Base-by-base conservation (phyloP, 345 rosid species). In the Gossypium thurberi region DNA sequence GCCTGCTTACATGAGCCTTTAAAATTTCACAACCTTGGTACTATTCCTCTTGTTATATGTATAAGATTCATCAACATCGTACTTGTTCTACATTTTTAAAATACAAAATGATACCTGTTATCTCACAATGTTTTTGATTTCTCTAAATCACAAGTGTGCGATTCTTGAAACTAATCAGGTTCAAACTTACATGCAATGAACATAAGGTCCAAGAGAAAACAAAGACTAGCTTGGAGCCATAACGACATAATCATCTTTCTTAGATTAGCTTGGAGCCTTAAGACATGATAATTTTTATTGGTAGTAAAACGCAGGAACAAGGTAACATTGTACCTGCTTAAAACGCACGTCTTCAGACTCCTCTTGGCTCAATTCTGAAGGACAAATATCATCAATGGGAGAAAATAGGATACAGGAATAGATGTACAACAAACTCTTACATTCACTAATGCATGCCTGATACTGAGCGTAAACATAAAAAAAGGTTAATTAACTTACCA, bases 321-420 rank as follows among this genome's bases (percentile, higher is more conserved):
- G 51, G 14, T 40, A 50, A 40, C 3, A 20, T 23, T 25, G 33
- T 75, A 93, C 98, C 96, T 91, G 92, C 86, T 91, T 91, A 81
- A 94, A 94, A 15, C 83, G 83, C 67, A 88, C 90, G 73, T 91
- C 96, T 74, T 91, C 96, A 8, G 85, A 77, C 82, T 91, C 97
- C 69, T 90, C 97, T 61, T 83, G 81, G 79, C 93, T 91, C 83
- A 93, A 74, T 72, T 87, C 98, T 91, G 87, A 33, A 81, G 78
- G 71, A 8, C 67, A 71, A 71, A 13, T 65, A 65, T 3, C 50
- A 65, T 65, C 33, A 44, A 21, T 7, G 6, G 53, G 18, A 47
- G 20, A 12, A 7, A 46, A 14, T 2, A 23, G 9, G 7, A 46
- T 40, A 46, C 40, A 23, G 6, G 21, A 47, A 25, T 23, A 47